Evolutionary conservation across 371 early-diverging fungal species (phyloP), one percentile per base, ranked within the genome.

Genomic region (Amoeboradix gromovi): DNA sequence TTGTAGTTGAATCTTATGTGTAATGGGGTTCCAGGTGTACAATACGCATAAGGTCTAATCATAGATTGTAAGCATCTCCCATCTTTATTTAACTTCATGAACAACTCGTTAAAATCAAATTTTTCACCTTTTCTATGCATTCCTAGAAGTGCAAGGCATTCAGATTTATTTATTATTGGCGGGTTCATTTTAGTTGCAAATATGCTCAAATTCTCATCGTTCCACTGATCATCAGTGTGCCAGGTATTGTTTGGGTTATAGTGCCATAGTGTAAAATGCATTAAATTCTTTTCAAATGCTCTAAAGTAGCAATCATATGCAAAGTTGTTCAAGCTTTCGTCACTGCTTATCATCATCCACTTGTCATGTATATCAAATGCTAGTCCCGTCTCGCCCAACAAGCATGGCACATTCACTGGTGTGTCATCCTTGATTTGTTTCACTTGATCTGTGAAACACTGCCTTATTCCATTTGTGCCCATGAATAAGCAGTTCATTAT

Each of bases 131-230:
- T 12, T 48, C 12, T 48, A 48, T 5, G 22, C 5, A 12, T 22
- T 48, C 12, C 12, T 48, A 48, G 48, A 5, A 48, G 22, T 22
- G 22, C 22, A 5, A 12, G 48, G 22, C 48, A 48, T 12, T 12
- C 22, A 12, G 5, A 12, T 48, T 5, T 5, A 22, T 48, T 22
- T 12, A 48, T 48, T 12, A 12, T 5, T 48, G 48, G 48, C 22
- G 48, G 22, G 48, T 12, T 5, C 22, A 48, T 5, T 48, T 48
- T 48, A 12, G 5, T 48, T 12, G 48, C 5, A 48, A 86, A 85
- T 72, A 78, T 86, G 67, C 88, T 84, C 28, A 90, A 88, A 75
- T 90, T 87, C 70, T 90, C 90, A 1, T 88, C 90, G 71, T 90
- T 90, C 87, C 90, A 90, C 48, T 86, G 84, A 71, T 90, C 90